Evolutionary conservation across 306 rosid genomes (phyloP), one percentile per base, ranked within the genome.

Genomic region (Dryas drummondii): DNA sequence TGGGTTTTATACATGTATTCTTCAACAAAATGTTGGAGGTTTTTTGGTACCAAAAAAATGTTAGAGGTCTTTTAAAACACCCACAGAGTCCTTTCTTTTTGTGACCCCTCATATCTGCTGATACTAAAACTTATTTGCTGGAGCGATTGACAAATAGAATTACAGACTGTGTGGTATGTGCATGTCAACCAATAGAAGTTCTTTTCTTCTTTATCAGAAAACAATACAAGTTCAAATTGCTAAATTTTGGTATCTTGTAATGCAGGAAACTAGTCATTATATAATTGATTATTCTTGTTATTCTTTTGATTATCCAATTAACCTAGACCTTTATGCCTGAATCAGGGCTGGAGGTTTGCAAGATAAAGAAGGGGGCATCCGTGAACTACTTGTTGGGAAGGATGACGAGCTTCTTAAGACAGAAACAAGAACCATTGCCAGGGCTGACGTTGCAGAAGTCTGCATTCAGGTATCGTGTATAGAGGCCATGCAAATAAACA

Each of bases 361-460:
- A 72, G 99, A 94, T 55, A 94, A 87, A 82, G 96, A 88, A 5
- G 97, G 99, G 7, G 97, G 97, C 47, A 9, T 81, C 46, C 86
- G 97, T 60, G 99, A 94, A 76, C 85, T 94, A 44, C 75, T 94
- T 11, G 67, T 89, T 1, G 97, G 99, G 66, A 94, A 92, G 86
- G 93, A 94, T 69, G 99, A 94, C 9, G 97, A 90, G 81, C 97
- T 94, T 81, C 96, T 94, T n/a, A 80, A 85, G 80, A 87, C 93
- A 0, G 97, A 90, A 44, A 92, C 92, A n/a, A 87, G 87, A 87
- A 83, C 92, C 81, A 85, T 94, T 62, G 76, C 97, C 14, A 78
- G 99, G 78, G 85, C 90, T 41, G 97, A 94, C 74, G 99, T 94
- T 22, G 97, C 99, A 16, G 97, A 94, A 88, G 93, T 90, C 60